phyloP scores from a whole-genome alignment of 208 protist genomes.

The Crithidia acanthocephali region DNA sequence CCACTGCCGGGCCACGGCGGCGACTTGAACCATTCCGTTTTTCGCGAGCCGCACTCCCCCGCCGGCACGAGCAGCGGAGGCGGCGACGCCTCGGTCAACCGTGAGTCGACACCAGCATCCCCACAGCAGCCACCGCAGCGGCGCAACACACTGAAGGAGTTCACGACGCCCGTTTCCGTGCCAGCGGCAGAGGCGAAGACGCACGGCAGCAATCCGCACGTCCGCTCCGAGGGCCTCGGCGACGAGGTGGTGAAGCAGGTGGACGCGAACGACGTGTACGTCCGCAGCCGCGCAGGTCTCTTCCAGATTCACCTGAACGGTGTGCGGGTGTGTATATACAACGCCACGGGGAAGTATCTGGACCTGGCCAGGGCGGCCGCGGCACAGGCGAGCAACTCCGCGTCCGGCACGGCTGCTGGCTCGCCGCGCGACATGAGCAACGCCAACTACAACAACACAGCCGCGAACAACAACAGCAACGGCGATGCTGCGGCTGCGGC shows the following conservation, averaged over 20 bases:
- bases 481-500: neutral
- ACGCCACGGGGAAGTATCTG: slow-evolving; percentile 83
- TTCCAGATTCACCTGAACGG: slow-evolving; percentile 87
- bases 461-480: slow-evolving; percentile 18
- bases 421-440: slow-evolving; percentile 9
- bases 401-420: neutral
- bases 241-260: slow-evolving; percentile 62
- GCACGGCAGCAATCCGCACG: slow-evolving; percentile 6
- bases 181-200: slow-evolving; percentile 9
- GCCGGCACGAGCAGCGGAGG: neutral
- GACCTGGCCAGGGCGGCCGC: slow-evolving; percentile 39
- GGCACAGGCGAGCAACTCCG: slow-evolving; percentile 7
- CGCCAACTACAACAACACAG: too few relatives aligned
- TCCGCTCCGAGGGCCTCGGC: slow-evolving; percentile 23
- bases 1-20: neutral
- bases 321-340: slow-evolving; percentile 78
- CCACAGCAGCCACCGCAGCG: slow-evolving; percentile 8
- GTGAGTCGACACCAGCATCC: neutral
- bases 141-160: slow-evolving; percentile 25
- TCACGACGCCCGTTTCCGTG: slow-evolving; percentile 11
- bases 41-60: neutral
- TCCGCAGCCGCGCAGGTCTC: slow-evolving; percentile 62
- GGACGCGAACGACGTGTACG: slow-evolving; percentile 56
- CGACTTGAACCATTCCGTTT: neutral
- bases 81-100: neutral